These are phyloP conservation scores for Alternaria longipes DNA, from an alignment of 2,329 filamentous ascomycete genomes.

Conservation along the genomic window DNA sequence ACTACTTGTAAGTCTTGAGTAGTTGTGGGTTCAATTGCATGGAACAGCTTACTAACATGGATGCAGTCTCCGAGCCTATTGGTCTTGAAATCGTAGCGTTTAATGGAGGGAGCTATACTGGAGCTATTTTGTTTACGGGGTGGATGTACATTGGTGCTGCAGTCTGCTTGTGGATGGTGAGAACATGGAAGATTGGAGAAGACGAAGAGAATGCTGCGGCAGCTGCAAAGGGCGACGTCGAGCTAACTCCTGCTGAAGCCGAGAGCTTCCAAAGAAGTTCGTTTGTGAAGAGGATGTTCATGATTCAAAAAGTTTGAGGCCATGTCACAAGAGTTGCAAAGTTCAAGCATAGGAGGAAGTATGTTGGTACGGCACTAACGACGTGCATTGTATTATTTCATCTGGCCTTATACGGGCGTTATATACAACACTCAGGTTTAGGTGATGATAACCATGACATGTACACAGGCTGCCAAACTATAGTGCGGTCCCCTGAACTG, in stretches of 20 bases:
- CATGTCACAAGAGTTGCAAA: neutral
- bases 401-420: neutral
- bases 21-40: neutral
- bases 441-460: neutral
- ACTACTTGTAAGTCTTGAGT: conserved; percentile 63
- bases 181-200: conserved; percentile 69
- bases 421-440: neutral
- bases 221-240: conserved; percentile 35
- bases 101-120: conserved; percentile 62
- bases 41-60: conserved; percentile 9
- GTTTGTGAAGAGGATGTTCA: conserved; percentile 43
- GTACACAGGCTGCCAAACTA: no score
- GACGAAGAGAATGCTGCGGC: conserved; percentile 54
- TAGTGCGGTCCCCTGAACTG: no score
- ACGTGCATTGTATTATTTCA: neutral
- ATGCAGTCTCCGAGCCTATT: conserved; percentile 62
- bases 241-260: conserved; percentile 32
- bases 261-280: conserved; percentile 29
- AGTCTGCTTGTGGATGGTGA: conserved; percentile 62
- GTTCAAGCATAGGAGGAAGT: neutral
- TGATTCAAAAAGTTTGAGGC: conserved; percentile 41
- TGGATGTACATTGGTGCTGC: conserved; percentile 70
- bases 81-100: conserved; percentile 62
- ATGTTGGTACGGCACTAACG: neutral
- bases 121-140: conserved; percentile 68